Percentiles rank a stretch among this genome's conserved stretches.
Evolutionary conservation across 306 rosid genomes (phyloP).

Genomic region (Ormosia emarginata): DNA sequence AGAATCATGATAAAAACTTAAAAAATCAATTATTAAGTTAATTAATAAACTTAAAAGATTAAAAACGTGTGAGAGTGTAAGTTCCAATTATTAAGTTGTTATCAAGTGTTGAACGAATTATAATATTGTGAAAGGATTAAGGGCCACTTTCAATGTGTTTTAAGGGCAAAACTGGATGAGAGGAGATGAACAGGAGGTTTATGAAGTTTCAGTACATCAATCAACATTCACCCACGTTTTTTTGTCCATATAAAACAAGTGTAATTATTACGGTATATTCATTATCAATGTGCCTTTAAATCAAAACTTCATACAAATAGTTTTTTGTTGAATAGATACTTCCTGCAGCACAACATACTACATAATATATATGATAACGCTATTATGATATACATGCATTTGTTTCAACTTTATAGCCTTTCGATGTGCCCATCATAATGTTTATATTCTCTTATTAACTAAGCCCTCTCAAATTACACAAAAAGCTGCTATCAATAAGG

Average conservation of each 20-base stretch:
- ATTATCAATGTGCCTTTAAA: background rate
- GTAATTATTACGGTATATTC: background rate
- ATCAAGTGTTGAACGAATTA: too few relatives aligned
- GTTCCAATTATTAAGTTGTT: too few relatives aligned
- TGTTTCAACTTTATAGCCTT: background rate
- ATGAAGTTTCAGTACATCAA: too few relatives aligned
- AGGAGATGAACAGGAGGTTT: background rate
- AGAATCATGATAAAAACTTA: too few relatives aligned
- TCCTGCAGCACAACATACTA: background rate
- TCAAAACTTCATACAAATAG: background rate
- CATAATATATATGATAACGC: background rate
- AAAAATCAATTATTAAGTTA: too few relatives aligned
- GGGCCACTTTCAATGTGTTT: background rate
- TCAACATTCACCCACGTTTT: background rate
- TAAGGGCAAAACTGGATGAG: background rate
- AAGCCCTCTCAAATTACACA: constrained; percentile 25
- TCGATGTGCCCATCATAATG: background rate
- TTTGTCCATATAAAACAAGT: background rate
- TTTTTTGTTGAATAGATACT: background rate
- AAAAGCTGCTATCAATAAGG: constrained; percentile 90
- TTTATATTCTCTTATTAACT: constrained; percentile 7
- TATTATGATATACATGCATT: background rate
- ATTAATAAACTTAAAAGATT: too few relatives aligned
- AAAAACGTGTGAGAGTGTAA: too few relatives aligned
- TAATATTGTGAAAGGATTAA: too few relatives aligned